These are phyloP conservation scores for Corymbia maculata DNA, from an alignment of 345 rosid species.

Conservation along the genomic window DNA sequence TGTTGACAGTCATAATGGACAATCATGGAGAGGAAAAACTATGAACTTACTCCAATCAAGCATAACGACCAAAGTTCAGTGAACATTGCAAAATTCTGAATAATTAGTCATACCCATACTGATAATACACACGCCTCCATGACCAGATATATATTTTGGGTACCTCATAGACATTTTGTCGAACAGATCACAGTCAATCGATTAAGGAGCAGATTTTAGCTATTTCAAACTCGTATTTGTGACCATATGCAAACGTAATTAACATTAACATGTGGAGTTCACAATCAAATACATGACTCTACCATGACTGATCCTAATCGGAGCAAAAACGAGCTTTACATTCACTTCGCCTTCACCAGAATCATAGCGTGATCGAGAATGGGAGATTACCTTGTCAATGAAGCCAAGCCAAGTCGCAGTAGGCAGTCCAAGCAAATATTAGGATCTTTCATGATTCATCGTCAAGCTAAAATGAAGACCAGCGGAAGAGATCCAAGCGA, in stretches of 20 bases:
- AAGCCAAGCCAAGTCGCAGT: too few species aligned
- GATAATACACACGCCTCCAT: not conserved
- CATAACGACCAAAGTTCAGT: not conserved
- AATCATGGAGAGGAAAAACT: not conserved
- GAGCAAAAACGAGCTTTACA: not conserved
- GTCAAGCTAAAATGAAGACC: too few species aligned
- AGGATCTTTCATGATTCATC: too few species aligned
- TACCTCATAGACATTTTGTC: not conserved
- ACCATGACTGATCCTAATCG: not conserved
- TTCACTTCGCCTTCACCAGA: not conserved
- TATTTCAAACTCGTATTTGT: too few species aligned
- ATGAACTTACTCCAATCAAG: not conserved
- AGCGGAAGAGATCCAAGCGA: too few species aligned
- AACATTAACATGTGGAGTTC: too few species aligned
- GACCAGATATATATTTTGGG: not conserved
- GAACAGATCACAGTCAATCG: rapidly evolving
- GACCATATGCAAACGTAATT: too few species aligned
- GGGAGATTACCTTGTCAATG: rapidly evolving
- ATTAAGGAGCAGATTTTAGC: too few species aligned
- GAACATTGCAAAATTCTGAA: not conserved
- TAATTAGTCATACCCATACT: not conserved
- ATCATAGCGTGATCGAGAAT: not conserved
- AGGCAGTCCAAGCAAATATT: too few species aligned
- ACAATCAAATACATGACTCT: not conserved
- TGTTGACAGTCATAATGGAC: not conserved